Evolutionary conservation across 2,329 filamentous ascomycete genomes (phyloP).

Genomic region (Sporothrix globosa): DNA sequence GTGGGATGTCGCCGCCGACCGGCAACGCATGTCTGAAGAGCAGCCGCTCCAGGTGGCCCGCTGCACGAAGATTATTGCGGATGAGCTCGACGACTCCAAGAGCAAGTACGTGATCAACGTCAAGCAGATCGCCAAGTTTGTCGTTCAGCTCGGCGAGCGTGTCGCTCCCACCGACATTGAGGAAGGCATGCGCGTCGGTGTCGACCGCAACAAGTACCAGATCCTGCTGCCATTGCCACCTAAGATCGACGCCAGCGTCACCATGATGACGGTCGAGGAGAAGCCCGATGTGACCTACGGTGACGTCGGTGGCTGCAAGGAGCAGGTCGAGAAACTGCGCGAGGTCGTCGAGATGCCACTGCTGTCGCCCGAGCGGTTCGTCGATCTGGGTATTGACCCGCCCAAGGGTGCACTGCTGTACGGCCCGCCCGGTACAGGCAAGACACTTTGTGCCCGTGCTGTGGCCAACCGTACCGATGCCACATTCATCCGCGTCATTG

Average conservation of each 20-base stretch:
- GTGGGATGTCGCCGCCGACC: slow-evolving; percentile 97
- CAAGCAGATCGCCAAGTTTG: slow-evolving; percentile 99
- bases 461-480: slow-evolving; percentile 98
- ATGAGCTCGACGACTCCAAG: slow-evolving; percentile 94
- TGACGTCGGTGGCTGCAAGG: slow-evolving; percentile 98
- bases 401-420: slow-evolving; percentile 97
- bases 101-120: slow-evolving; percentile 99
- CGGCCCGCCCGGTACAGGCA: slow-evolving; percentile 96
- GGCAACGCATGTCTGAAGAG: slow-evolving; percentile 98
- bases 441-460: slow-evolving; percentile 95
- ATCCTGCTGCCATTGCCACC: slow-evolving; percentile 94
- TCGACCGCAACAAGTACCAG: slow-evolving; percentile 99
- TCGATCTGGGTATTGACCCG: slow-evolving; percentile 97
- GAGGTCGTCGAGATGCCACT: slow-evolving; percentile 99
- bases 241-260: slow-evolving; percentile 98
- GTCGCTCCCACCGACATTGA: slow-evolving; percentile 99
- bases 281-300: slow-evolving; percentile 99
- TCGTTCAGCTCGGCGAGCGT: slow-evolving; percentile 94
- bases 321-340: slow-evolving; percentile 98
- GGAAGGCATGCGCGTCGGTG: slow-evolving; percentile 97
- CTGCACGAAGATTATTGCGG: slow-evolving; percentile 98
- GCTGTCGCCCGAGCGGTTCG: slow-evolving; percentile 93
- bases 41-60: slow-evolving; percentile 95
- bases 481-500: slow-evolving; percentile 98
- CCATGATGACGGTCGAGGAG: slow-evolving; percentile 99